phyloP scores from a whole-genome alignment of 805 yeast genomes.

The Metschnikowia shivogae region DNA sequence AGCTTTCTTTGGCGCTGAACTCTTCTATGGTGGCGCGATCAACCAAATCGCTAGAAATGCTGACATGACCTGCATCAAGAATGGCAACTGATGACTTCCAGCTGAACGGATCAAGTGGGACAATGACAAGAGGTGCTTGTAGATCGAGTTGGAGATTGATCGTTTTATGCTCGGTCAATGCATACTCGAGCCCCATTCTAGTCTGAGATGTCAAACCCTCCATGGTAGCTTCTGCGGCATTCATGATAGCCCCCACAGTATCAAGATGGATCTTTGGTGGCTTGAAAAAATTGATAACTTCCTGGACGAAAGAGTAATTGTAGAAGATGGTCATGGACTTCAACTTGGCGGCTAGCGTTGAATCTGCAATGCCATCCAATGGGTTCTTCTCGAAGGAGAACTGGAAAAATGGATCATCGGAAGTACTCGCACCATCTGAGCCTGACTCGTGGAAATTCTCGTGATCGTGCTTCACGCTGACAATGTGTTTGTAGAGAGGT shows the following conservation, averaged over 20 bases:
- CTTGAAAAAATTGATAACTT: constrained; percentile 67
- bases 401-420: constrained; percentile 68
- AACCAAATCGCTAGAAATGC: constrained; percentile 75
- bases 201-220: constrained; percentile 90
- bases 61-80: constrained; percentile 93
- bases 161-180: constrained; percentile 92
- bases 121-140: constrained; percentile 86
- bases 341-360: constrained; percentile 66
- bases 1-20: constrained; percentile 58
- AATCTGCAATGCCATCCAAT: constrained; percentile 76
- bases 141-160: constrained; percentile 79
- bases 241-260: constrained; percentile 84
- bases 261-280: constrained; percentile 85
- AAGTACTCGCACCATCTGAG: constrained; percentile 5
- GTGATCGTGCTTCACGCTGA: constrained; percentile 68
- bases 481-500: constrained; percentile 81
- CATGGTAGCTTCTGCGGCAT: constrained; percentile 92
- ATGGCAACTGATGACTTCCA: constrained; percentile 87
- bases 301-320: constrained; percentile 79
- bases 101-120: constrained; percentile 76
- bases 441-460: constrained; percentile 31
- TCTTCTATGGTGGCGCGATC: constrained; percentile 64
- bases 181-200: constrained; percentile 86
- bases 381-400: constrained; percentile 85
- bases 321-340: constrained; percentile 87